Base-by-base conservation (phyloP, 202 grass and related monocot species). In the Hordeum pubiflorum region DNA sequence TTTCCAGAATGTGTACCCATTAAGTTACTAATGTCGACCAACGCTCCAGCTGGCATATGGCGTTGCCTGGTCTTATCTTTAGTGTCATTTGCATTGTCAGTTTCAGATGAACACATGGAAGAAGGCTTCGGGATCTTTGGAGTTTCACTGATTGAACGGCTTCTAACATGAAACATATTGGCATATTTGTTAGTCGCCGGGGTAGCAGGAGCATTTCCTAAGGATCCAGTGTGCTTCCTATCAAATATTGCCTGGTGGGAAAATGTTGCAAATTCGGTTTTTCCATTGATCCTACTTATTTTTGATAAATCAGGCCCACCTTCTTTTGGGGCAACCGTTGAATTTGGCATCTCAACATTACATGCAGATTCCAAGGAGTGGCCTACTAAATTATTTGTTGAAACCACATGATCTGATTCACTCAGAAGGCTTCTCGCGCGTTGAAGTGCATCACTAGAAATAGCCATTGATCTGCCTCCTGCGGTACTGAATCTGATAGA, bases 381-480 rank as follows among this genome's bases (percentile, higher is more conserved):
- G 23, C 71, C 76, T 22, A 6, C 27, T 68, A 69, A 44, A 74
- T 82, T 57, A 69, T 84, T 84, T 63, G 72, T 78, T 69, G 61
- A 44, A 77, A 85, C 58, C 52, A 7, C 84, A 11, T 55, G 77
- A 27, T 85, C 87, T 5, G 84, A 87, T 54, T 90, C 86, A 74
- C 88, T 74, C 67, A 98, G 81, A 78, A 98, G 92, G 36, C 58
- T 88, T 88, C 76, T 95, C 39, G 95, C 95, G 66, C 88, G 88
- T 41, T 89, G 72, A 66, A 94, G 69, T 79, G 92, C 92, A 83
- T 79, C 82, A 67, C 77, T 88, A 79, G 95, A 93, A 52, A 98
- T 84, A 43, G 84, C 63, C 73, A 91, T 86, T 69, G 88, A 86
- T 82, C 58, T 88, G 76, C 95, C 92, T 32, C 88, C 68, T 0